These are phyloP conservation scores for Calocybe cyanea DNA, from an alignment of 768 basidiomycete genomes.

Conservation along the genomic window DNA sequence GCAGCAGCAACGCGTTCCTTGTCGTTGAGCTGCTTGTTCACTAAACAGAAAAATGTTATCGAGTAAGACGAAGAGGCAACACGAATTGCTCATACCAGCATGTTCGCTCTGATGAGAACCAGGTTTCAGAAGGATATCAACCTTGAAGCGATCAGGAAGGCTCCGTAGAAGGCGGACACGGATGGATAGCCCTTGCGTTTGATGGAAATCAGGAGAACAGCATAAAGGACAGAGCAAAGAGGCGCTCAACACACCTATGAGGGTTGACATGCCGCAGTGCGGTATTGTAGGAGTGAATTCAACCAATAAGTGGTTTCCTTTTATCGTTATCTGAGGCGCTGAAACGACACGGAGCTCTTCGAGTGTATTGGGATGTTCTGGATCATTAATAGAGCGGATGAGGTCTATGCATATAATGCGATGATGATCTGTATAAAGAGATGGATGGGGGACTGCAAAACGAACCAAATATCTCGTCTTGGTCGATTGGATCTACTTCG, in stretches of 20 bases:
- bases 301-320: conserved; percentile 67
- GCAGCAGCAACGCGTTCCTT: conserved; percentile 98
- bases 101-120: conserved; percentile 96
- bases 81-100: conserved; percentile 53
- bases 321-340: conserved; percentile 68
- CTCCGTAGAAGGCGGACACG: conserved; percentile 87
- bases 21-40: conserved; percentile 98
- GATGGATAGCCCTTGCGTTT: conserved; percentile 77
- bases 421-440: not conserved
- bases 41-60: conserved; percentile 33
- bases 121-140: conserved; percentile 89
- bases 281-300: conserved; percentile 98
- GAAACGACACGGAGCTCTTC: conserved; percentile 97
- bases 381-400: conserved; percentile 88
- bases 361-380: conserved; percentile 90
- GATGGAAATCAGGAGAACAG: too few species aligned
- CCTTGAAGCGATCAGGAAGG: conserved; percentile 88
- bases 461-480: conserved; percentile 88
- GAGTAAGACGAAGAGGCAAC: not conserved
- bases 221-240: not conserved
- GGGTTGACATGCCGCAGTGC: conserved; percentile 95
- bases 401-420: conserved; percentile 52
- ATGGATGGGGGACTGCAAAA: not conserved
- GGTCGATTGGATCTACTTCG: conserved; percentile 73
- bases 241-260: conserved; percentile 66